Evolutionary conservation across 176 grass and related monocot species (phyloP), one percentile per base, ranked within the genome.

Genomic region (Areca catechu): DNA sequence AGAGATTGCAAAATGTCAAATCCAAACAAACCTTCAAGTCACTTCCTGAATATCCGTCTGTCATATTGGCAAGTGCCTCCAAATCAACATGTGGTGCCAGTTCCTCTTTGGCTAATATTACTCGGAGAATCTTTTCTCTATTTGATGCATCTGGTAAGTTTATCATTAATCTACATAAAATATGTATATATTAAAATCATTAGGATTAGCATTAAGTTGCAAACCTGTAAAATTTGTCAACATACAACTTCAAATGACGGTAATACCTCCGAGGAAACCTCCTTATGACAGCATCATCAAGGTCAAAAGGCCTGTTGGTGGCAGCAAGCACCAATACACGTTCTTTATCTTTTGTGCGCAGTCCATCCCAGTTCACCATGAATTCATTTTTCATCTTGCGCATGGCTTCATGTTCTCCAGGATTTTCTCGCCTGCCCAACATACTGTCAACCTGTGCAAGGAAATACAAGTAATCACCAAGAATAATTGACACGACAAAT

Each of bases 331-430:
- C 93, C 63, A 98, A 76, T 61, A 98, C 88, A 49, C 93, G 83
- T 62, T 98, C 93, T 66, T 82, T 92, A 77, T 92, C 93, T 83
- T 98, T 98, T 55, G 93, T 98, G 48, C 93, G 87, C 51, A 98
- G 30, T 21, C 93, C 93, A 63, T 98, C 93, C 93, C 93, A 98
- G 54, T 92, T 92, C 54, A 98, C 84, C 93, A 98, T 98, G 68
- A 98, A 98, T 77, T 98, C 93, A 66, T 98, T 98, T 76, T 98
- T 98, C 93, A 98, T 98, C 79, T 98, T 98, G 23, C 88, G 80
- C 88, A 98, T 98, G 4, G 93, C 93, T 85, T 98, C 93, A 73
- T 98, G 93, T 73, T 98, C 93, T 60, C 88, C 88, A 15, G 93
- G 93, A 80, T 98, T 98, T 62, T 98, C 93, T 72, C 93, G 92